Evolutionary conservation across 805 yeast genomes (phyloP), one percentile per base, ranked within the genome.

Genomic region (Candida mattraensis): DNA sequence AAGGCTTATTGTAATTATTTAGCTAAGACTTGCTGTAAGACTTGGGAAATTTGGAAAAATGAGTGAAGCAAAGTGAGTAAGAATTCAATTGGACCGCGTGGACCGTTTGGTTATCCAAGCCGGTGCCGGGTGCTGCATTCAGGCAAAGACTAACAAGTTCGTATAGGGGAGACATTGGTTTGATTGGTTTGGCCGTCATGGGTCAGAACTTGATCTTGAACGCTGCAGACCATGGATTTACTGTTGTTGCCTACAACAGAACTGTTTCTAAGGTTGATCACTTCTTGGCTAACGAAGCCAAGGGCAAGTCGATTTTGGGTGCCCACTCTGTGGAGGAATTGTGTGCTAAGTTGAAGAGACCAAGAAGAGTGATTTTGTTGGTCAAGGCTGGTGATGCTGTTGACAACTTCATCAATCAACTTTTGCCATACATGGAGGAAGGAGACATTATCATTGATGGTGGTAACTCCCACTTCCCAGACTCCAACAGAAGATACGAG

Each of bases 381-480:
- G 98, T 91, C 62, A 91, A 91, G 77, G 98, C 99, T 49, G 99
- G 99, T 70, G 65, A 69, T 41, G 93, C 99, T 44, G 98, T 91
- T 57, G 99, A 91, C 64, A 76, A 74, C 53, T 86, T 91, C 70
- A 93, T 91, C 63, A 75, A 78, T 51, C 91, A 86, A 70, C 74
- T 93, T 61, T 66, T 86, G 55, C 97, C 97, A 60, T 76, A 78
- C 74, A 76, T 93, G 69, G 99, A 91, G 67, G 73, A 86, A 69
- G 98, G 95, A 52, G 99, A 91, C 69, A 93, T 91, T 76, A 87
- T 91, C 79, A 93, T 91, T 60, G 99, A 91, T 62, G 99, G 99
- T 74, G 99, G 99, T 76, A 91, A 91, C 87, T 93, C 98, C 29
- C 96, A 91, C 71, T 91, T 83, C 93, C 96, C 96, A 67, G 99